These are phyloP conservation scores for Aspergillus fructus DNA, from an alignment of 2,329 filamentous ascomycete genomes.

Conservation along the genomic window DNA sequence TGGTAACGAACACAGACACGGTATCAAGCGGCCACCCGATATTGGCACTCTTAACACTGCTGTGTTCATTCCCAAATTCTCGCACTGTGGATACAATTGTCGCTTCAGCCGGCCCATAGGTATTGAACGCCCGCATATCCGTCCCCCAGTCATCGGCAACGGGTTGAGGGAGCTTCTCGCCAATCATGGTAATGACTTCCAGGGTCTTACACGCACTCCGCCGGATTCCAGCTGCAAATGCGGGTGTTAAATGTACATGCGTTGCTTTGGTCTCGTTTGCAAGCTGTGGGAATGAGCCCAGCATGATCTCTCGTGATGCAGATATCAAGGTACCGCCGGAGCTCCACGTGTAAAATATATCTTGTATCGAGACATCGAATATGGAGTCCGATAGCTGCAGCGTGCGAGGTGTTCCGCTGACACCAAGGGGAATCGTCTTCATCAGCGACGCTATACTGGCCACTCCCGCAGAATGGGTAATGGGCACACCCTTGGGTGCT, in stretches of 20 bases:
- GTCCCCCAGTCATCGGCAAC: conserved; percentile 40
- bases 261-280: conserved; percentile 28
- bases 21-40: conserved; percentile 33
- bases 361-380: conserved; percentile 43
- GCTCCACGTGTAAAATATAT: conserved; percentile 33
- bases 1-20: conserved; percentile 31
- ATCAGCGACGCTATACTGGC: conserved; percentile 35
- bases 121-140: conserved; percentile 36
- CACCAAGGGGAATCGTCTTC: conserved; percentile 31
- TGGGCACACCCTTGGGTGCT: conserved; percentile 40
- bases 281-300: conserved; percentile 28
- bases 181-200: conserved; percentile 36
- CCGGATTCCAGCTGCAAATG: conserved; percentile 32
- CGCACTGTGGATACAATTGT: conserved; percentile 34
- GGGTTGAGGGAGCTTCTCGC: conserved; percentile 32
- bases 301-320: conserved; percentile 28
- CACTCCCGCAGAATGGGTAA: conserved; percentile 36
- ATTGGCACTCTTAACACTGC: conserved; percentile 28
- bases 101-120: conserved; percentile 42
- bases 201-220: conserved; percentile 26
- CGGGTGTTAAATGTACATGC: conserved; percentile 32
- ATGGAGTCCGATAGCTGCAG: conserved; percentile 41
- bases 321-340: conserved; percentile 28
- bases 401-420: conserved; percentile 26
- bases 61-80: conserved; percentile 27